Base-by-base conservation (phyloP, 495 filamentous ascomycete genomes). In the Talaromyces stipitatus region DNA sequence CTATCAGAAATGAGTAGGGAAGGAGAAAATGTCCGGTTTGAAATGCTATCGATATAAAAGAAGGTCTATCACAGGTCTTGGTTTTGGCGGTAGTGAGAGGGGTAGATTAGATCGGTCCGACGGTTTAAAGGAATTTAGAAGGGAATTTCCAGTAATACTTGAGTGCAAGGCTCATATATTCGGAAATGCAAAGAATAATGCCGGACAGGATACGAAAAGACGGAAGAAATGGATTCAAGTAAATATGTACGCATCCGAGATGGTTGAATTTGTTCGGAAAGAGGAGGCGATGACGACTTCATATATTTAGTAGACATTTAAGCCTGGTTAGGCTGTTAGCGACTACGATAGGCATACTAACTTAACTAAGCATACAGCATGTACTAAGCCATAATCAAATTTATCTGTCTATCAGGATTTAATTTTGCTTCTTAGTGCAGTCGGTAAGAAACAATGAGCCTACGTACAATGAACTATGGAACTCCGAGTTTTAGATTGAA, bases 201-300 rank as follows among this genome's bases (percentile, higher is more conserved):
- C 18, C 36, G 36, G 16, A 16, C 16, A 16, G n/a, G n/a, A 41
- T 14, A 41, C 7, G 1, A 10, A 8, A 18, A 41, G 2, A 41
- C n/a, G n/a, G n/a, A 16, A 18, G 36, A 10, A 41, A 20, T n/a
- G 32, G 32, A 5, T 16, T 36, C 12, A 36, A 33, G 12, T 36
- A 3, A 11, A 36, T 18, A 18, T 38, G 14, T 38, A 38, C 33
- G 33, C 33, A 38, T 14, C 33, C n/a, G n/a, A 41, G 36, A 41
- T 41, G 33, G 36, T 41, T 16, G 36, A 41, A 8, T 41, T 16
- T 9, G 28, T 41, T 16, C 16, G n/a, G 36, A 5, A 41, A 41
- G 45, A 26, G 45, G 45, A 48, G 45, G 45, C 45, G 45, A 48
- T 48, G 45, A 48, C 45, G 45, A 48, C 45, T 48, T 48, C 45